phyloP scores from a whole-genome alignment of 73 alveolate genomes.

The Tetrahymena elliotti region DNA sequence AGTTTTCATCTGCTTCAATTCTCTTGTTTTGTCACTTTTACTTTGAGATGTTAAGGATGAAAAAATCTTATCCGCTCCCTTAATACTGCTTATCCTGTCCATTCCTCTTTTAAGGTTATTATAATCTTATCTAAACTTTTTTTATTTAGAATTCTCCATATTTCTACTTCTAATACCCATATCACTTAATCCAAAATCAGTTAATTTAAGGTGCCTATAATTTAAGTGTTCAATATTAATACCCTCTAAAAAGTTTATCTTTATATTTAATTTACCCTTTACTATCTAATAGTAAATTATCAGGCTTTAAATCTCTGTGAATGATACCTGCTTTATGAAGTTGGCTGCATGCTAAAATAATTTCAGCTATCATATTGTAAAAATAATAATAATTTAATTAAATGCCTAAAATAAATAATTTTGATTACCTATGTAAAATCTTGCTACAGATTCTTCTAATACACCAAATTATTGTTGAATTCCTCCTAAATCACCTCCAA shows the following conservation, averaged over 20 bases:
- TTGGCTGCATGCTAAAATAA: constrained; percentile 62
- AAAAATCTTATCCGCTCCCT: neutral
- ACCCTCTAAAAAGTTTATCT: neutral
- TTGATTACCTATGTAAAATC: constrained; percentile 18
- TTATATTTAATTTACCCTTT: constrained; percentile 36
- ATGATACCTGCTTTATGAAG: constrained; percentile 55
- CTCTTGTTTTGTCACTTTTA: neutral
- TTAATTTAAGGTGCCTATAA: constrained; percentile 43
- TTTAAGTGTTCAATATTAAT: neutral
- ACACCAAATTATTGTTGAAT: constrained; percentile 52
- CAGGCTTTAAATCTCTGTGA: constrained; percentile 77
- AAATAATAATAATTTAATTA: neutral
- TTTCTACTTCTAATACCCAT: constrained; percentile 40
- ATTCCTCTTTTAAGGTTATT: neutral
- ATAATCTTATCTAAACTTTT: neutral
- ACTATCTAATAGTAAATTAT: constrained; percentile 57
- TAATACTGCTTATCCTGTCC: neutral
- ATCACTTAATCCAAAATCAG: constrained; percentile 73
- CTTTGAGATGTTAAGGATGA: neutral
- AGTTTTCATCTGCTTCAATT: neutral
- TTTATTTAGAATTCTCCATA: neutral
- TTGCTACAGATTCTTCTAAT: constrained; percentile 57
- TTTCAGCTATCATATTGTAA: constrained; percentile 33
- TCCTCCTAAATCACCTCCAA: constrained; percentile 70
- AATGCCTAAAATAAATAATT: neutral